These are phyloP conservation scores for Glaciozyma antarctica DNA, from an alignment of 768 basidiomycete species.

Conservation along the genomic window DNA sequence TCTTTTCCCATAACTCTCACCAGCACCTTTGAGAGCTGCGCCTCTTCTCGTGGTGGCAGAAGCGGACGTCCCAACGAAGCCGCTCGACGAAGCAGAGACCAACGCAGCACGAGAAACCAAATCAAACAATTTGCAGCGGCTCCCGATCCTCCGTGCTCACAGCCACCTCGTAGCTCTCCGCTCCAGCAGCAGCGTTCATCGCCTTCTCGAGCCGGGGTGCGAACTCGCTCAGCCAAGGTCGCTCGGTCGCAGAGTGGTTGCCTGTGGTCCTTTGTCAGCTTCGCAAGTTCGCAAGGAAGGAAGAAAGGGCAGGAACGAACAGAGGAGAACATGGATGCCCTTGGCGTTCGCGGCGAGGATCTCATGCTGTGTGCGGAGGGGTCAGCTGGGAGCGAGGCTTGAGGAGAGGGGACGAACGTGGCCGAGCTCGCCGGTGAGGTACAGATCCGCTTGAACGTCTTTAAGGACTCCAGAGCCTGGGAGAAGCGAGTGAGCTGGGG, in stretches of 20 bases:
- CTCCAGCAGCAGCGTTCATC: slow-evolving; percentile 36
- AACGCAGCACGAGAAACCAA: not conserved
- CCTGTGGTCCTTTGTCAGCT: not conserved
- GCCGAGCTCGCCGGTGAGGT: slow-evolving; percentile 84
- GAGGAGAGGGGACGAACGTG: slow-evolving; percentile 49
- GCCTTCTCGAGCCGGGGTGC: slow-evolving; percentile 24
- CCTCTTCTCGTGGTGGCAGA: too few species aligned
- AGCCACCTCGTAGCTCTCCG: slow-evolving; percentile 47
- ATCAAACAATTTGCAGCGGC: slow-evolving; percentile 55
- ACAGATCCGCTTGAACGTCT: slow-evolving; percentile 62
- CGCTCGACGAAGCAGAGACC: too few species aligned
- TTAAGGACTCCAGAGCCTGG: slow-evolving; percentile 52
- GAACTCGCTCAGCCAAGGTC: slow-evolving; percentile 60
- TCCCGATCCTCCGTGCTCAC: slow-evolving; percentile 66
- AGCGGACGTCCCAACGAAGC: too few species aligned
- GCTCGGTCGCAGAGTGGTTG: slow-evolving; percentile 82
- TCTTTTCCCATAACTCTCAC: too few species aligned
- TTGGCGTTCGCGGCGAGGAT: slow-evolving; percentile 67
- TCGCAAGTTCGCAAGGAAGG: too few species aligned
- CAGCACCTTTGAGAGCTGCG: too few species aligned
- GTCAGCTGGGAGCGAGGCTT: not conserved
- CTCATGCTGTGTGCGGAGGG: slow-evolving; percentile 55
- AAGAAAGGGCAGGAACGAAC: slow-evolving; percentile 2
- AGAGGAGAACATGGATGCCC: slow-evolving; percentile 67
- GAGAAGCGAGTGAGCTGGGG: too few species aligned